Base-by-base conservation (phyloP, 345 rosid species). In the Populus tremula region DNA sequence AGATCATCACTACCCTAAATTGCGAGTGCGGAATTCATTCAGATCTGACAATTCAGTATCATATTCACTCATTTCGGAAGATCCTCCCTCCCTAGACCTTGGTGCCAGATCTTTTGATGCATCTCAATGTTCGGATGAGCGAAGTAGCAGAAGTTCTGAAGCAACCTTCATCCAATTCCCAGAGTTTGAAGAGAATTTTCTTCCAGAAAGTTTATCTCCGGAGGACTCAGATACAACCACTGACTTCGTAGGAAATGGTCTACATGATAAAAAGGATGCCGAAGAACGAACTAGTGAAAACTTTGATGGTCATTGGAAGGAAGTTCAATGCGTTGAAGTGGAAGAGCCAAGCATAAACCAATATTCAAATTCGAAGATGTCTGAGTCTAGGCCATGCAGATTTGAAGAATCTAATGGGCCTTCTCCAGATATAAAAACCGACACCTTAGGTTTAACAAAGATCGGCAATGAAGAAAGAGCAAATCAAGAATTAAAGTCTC, bases 21-120 rank as follows among this genome's bases (percentile, higher is more conserved):
- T 92, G 78, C 87, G 90, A 35, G 87, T 96, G 81, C 84, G 88
- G 56, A 83, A 77, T 69, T 89, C 98, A 41, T 91, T 90, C 90
- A 91, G 84, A 73, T 87, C 85, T 72, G 91, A 83, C 47, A 78
- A 67, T 76, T 78, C 85, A 29, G 73, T 78, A 73, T 82, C 89
- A 62, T 77, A 79, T 67, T 80, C 86, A 74, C 85, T 88, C 47
- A 67, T 76, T 67, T 71, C 83, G 33, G 87, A 76, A 53, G 88
- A 84, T 72, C 87, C 85, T 43, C 84, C 47, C 8, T 71, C 77
- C 69, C 33, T 84, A 21, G 81, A 80, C 74, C 72, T 73, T 63
- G 74, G 84, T 69, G 50, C 69, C 64, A 69, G 87, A 79, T 74
- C 89, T 59, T 83, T 82, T 66, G 80, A 83, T 76, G 82, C 86